Percentiles rank a stretch among this genome's conserved stretches.
Conservation (phyloP, 768 basidiomycete species). For the Russula abietina region DNA sequence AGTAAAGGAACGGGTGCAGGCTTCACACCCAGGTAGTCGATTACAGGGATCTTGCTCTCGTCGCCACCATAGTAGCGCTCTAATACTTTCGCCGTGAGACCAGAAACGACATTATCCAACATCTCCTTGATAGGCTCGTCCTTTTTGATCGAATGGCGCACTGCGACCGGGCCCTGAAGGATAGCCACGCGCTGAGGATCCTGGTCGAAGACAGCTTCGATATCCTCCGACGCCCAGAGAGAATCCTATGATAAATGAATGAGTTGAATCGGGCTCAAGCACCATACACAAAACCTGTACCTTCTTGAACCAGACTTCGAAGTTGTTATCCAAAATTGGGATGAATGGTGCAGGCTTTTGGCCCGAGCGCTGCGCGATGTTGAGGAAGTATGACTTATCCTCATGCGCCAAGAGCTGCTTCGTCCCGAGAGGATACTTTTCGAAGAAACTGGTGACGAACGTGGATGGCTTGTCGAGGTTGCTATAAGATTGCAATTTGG, state of each 20-base stretch:
- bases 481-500: conserved; percentile 76
- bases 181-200: no score
- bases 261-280: conserved; percentile 2
- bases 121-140: no score
- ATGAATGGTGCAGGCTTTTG: conserved; percentile 99
- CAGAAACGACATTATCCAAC: no score
- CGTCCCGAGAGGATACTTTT: conserved; percentile 72
- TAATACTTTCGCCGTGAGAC: no score
- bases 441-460: conserved; percentile 80
- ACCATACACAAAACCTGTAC: conserved; percentile 35
- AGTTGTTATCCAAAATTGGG: conserved; percentile 85
- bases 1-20: no score
- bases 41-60: no score
- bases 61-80: no score
- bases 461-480: conserved; percentile 75
- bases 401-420: conserved; percentile 87
- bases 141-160: no score
- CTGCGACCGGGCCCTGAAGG: no score
- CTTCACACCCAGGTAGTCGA: no score
- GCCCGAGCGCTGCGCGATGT: conserved; percentile 89
- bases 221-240: conserved; percentile 95
- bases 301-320: conserved; percentile 99
- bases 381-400: conserved; percentile 92
- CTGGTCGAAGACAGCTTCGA: conserved; percentile 98
- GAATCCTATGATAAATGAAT: no score